phyloP scores from a whole-genome alignment of 1,139 yeast species.

The Candida glucosophila region DNA sequence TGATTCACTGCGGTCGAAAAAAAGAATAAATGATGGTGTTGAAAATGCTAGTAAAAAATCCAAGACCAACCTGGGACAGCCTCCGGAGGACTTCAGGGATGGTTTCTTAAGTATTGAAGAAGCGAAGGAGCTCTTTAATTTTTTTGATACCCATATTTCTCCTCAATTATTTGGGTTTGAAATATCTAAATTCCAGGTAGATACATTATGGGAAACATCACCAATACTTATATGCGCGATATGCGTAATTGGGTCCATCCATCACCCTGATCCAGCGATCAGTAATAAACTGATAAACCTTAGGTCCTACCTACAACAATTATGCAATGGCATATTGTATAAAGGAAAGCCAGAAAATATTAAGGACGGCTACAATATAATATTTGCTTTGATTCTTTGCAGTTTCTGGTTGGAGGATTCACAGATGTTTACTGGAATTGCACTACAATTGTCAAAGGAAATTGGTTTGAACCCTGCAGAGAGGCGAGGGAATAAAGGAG shows the following conservation, averaged over 20 bases:
- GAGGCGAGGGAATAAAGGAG: slow-evolving; percentile 3
- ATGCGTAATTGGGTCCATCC: slow-evolving; percentile 56
- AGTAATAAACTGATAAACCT: slow-evolving; percentile 28
- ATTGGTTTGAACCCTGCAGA: slow-evolving; percentile 40
- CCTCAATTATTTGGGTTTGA: slow-evolving; percentile 65
- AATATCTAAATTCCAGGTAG: slow-evolving; percentile 41
- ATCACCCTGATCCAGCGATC: slow-evolving; percentile 36
- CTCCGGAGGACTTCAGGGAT: slow-evolving; percentile 28
- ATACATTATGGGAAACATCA: slow-evolving; percentile 45
- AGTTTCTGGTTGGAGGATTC: slow-evolving; percentile 64
- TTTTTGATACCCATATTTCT: slow-evolving; percentile 48
- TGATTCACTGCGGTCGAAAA: not conserved
- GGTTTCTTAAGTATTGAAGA: slow-evolving; percentile 28
- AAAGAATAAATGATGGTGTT: not conserved
- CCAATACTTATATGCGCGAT: slow-evolving; percentile 57
- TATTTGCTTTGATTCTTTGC: slow-evolving; percentile 55
- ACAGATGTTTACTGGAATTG: slow-evolving; percentile 60
- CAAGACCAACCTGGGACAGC: not conserved
- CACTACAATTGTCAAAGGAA: slow-evolving; percentile 55
- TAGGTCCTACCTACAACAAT: slow-evolving; percentile 33
- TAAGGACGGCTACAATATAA: slow-evolving; percentile 48
- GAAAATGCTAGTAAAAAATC: too few species aligned
- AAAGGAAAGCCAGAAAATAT: slow-evolving; percentile 33
- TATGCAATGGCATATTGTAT: slow-evolving; percentile 40
- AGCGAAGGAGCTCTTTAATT: slow-evolving; percentile 42